phyloP scores from a whole-genome alignment of 495 filamentous ascomycete species.

The Podospora pseudoanserina region DNA sequence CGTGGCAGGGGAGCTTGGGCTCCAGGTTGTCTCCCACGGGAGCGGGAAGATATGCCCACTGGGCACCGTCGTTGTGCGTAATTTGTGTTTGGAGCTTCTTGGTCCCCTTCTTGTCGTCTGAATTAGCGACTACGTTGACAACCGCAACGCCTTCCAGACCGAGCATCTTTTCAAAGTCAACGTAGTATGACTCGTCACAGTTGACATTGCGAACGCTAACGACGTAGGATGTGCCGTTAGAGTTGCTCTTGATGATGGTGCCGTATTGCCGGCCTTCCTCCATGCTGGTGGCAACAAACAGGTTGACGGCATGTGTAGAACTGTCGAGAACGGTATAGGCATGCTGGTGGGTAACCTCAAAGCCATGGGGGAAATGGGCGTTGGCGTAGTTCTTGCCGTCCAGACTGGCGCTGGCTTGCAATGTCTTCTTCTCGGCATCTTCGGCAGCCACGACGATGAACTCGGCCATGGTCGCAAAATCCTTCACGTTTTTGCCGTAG shows the following conservation, averaged over 20 bases:
- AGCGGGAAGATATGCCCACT: constrained; percentile 67
- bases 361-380: constrained; percentile 78
- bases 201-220: constrained; percentile 75
- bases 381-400: constrained; percentile 79
- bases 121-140: constrained; percentile 79
- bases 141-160: constrained; percentile 85
- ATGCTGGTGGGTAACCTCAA: constrained; percentile 66
- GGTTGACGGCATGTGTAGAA: constrained; percentile 85
- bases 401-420: constrained; percentile 76
- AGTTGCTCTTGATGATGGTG: constrained; percentile 95
- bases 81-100: constrained; percentile 88
- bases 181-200: constrained; percentile 66
- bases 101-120: constrained; percentile 48
- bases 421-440: constrained; percentile 57
- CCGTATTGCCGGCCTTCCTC: constrained; percentile 62
- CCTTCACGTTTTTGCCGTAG: constrained; percentile 65
- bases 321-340: constrained; percentile 92
- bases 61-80: constrained; percentile 90
- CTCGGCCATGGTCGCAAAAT: constrained; percentile 89
- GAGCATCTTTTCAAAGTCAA: constrained; percentile 94
- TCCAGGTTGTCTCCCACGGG: constrained; percentile 65
- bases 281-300: constrained; percentile 77
- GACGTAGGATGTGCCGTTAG: constrained; percentile 92
- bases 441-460: constrained; percentile 87
- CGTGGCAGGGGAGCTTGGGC: constrained; percentile 67